Conservation (phyloP, 306 rosid genomes). For the Vachellia collinsii region DNA sequence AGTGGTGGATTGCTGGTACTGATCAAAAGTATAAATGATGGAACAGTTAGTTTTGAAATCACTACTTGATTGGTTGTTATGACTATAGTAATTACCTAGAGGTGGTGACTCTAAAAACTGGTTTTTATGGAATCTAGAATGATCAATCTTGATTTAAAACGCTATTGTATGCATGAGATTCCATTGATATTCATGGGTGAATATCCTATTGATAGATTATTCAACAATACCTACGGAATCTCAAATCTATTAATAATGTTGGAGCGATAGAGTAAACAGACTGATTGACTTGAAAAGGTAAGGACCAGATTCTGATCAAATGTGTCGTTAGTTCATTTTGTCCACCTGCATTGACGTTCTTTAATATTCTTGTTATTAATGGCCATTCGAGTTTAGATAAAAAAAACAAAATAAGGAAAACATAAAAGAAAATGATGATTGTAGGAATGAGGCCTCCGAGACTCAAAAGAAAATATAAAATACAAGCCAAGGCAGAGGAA, state of each 20-base stretch:
- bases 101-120: conserved; percentile 7
- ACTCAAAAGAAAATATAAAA: too few species aligned
- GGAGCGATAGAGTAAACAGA: background rate
- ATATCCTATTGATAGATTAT: background rate
- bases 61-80: background rate
- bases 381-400: too few species aligned
- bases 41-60: background rate
- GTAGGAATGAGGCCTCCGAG: too few species aligned
- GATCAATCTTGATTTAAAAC: background rate
- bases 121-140: background rate
- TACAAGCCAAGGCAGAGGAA: too few species aligned
- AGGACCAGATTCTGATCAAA: background rate
- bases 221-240: background rate
- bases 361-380: background rate
- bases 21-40: conserved; percentile 37
- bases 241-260: background rate
- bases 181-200: conserved; percentile 4
- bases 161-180: conserved; percentile 3
- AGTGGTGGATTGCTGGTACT: conserved; percentile 91
- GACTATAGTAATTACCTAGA: background rate
- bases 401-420: too few species aligned
- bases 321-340: background rate
- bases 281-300: background rate
- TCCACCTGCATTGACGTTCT: background rate
- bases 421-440: too few species aligned